These are phyloP conservation scores for Xylariaceae sp. DNA, from an alignment of 2,329 filamentous ascomycete species.

Conservation along the genomic window DNA sequence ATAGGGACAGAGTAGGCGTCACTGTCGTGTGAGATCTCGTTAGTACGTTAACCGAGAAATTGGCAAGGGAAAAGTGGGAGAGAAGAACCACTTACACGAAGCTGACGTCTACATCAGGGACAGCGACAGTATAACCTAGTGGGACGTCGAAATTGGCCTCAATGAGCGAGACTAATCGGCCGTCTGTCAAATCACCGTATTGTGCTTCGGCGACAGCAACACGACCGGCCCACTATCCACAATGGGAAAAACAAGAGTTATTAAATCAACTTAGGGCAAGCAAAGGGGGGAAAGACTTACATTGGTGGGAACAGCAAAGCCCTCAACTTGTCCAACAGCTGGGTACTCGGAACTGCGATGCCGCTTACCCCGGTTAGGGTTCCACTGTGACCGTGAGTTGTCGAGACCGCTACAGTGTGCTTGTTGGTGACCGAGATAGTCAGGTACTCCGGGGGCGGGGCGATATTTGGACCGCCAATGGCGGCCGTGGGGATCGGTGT, in stretches of 20 bases:
- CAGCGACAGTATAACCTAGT: not conserved
- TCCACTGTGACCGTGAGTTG: constrained; percentile 11
- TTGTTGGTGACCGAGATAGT: constrained; percentile 15
- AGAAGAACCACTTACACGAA: constrained; percentile 17
- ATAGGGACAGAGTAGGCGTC: constrained; percentile 22
- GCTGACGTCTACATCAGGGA: constrained; percentile 21
- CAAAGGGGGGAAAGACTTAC: too few species aligned
- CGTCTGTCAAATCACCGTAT: not conserved
- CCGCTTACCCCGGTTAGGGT: not conserved
- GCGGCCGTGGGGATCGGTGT: not conserved
- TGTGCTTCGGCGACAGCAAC: constrained; percentile 12
- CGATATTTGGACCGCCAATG: too few species aligned
- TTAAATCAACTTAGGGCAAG: not conserved
- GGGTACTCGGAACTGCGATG: not conserved
- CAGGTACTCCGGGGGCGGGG: constrained; percentile 6
- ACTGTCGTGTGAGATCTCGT: not conserved
- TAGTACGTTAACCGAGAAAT: not conserved
- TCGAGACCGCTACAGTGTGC: constrained; percentile 12
- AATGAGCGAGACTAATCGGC: constrained; percentile 10
- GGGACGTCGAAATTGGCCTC: constrained; percentile 17
- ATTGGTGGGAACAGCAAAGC: not conserved
- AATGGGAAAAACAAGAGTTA: not conserved
- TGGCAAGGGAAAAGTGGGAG: not conserved
- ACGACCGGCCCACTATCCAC: constrained; percentile 19
- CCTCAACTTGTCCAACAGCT: not conserved